Evolutionary conservation across 2,329 filamentous ascomycete species (phyloP).

Genomic region (Cryphonectria japonica): DNA sequence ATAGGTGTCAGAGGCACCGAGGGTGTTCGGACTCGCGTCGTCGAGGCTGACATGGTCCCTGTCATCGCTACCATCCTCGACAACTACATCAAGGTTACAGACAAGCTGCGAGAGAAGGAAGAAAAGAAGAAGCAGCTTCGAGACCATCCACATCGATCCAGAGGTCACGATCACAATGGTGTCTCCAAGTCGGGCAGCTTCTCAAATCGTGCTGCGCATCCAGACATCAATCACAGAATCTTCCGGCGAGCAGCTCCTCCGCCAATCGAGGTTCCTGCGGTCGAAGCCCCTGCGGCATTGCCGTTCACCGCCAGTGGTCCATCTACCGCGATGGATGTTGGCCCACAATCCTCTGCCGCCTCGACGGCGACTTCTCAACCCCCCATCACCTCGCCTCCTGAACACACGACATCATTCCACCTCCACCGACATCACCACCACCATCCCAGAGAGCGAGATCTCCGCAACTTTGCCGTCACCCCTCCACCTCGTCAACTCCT

Average conservation of each 20-base stretch:
- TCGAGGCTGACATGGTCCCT: slow-evolving; percentile 98
- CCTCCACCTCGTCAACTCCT: slow-evolving; percentile 56
- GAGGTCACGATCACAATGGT: slow-evolving; percentile 53
- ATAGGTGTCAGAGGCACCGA: slow-evolving; percentile 97
- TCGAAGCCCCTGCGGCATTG: slow-evolving; percentile 71
- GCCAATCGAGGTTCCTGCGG: slow-evolving; percentile 57
- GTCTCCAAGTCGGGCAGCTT: slow-evolving; percentile 56
- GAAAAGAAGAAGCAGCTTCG: slow-evolving; percentile 71
- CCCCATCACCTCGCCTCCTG: slow-evolving; percentile 71
- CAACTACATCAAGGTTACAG: slow-evolving; percentile 96
- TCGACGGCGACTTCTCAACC: slow-evolving; percentile 58
- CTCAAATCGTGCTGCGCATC: slow-evolving; percentile 54
- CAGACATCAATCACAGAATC: slow-evolving; percentile 62
- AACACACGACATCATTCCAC: slow-evolving; percentile 63
- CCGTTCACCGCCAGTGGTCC: slow-evolving; percentile 44
- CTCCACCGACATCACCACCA: slow-evolving; percentile 52
- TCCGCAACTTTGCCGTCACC: slow-evolving; percentile 49
- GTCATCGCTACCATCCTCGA: slow-evolving; percentile 98
- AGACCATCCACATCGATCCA: slow-evolving; percentile 56
- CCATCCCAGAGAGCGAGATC: slow-evolving; percentile 53
- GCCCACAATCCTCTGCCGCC: slow-evolving; percentile 1
- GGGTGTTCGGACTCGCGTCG: slow-evolving; percentile 88
- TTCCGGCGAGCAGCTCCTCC: slow-evolving; percentile 81
- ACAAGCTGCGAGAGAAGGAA: slow-evolving; percentile 86
- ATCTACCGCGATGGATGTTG: slow-evolving; percentile 40